Base-by-base conservation (phyloP, 768 basidiomycete species). In the Trametopsis cervina region DNA sequence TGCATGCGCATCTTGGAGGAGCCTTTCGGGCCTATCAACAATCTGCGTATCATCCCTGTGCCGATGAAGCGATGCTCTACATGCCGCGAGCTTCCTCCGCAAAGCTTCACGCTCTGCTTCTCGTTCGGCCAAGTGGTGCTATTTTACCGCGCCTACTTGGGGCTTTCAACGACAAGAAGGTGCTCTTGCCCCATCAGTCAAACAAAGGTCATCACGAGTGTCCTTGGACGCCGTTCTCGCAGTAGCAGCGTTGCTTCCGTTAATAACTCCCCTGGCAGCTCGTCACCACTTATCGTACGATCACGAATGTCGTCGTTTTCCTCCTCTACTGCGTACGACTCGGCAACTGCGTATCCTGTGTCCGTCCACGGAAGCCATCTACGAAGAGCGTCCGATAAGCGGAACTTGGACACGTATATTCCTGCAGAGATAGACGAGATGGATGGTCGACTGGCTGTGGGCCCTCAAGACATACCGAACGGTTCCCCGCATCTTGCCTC, bases 361-460 rank as follows among this genome's bases (percentile, higher is more conserved):
- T 90, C 85, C 4, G 87, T 74, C 2, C 89, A 89, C 58, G 90
- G 85, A 17, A 75, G 84, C 33, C 79, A 89, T 60, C 81, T 85
- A 21, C 75, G 87, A 40, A 73, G 87, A 42, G 72, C 74, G 18
- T 85, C 84, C 2, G 88, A 89, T 59, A 86, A 84, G 22, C 57
- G 57, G 11, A 52, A 12, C 15, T 50, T 57, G 24, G 61, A 62
- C 37, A 44, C 58, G 7, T 52, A 59, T 46, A 51, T 58, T 36
- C 50, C 54, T 6, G 38, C 38, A 22, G 43, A 52, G 18, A 37
- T 54, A 13, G 68, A 70, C 41, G 61, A 64, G 26, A 51, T 35
- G n/a, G 46, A 56, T 20, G 47, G 54, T 10, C 35, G 48, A 0
- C 52, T 59, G 26, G 35, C 62, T 3, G 53, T 69, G 21, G 57